A percentile compares a stretch with the other conserved stretches of the same genome.
Conservation (phyloP, 352 stramenopile genomes). For the Phytophthora sp. region DNA sequence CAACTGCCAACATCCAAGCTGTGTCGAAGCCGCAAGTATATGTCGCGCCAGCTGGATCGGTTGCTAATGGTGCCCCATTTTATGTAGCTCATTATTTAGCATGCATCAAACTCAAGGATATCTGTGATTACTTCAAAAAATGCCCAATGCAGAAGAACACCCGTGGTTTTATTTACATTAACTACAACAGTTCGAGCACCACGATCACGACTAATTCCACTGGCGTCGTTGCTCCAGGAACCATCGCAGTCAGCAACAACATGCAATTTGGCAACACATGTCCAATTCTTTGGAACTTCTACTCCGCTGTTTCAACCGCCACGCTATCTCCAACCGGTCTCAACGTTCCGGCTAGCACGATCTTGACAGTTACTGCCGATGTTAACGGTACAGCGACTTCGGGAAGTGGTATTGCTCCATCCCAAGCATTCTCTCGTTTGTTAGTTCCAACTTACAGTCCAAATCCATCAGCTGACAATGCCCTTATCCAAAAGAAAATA, state of each 20-base stretch:
- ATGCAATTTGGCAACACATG: constrained; percentile 14
- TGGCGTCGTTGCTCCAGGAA: not conserved
- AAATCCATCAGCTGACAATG: constrained; percentile 6
- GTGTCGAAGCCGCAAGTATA: not conserved
- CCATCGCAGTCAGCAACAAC: not conserved
- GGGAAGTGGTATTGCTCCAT: not conserved
- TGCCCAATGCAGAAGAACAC: constrained; percentile 14
- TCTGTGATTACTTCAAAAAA: too few species aligned
- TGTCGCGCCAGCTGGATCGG: not conserved
- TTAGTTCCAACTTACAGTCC: constrained; percentile 3
- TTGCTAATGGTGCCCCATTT: not conserved
- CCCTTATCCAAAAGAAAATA: constrained; percentile 13
- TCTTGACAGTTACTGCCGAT: not conserved
- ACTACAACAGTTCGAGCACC: not conserved
- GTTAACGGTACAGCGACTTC: not conserved
- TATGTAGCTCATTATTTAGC: constrained; percentile 13
- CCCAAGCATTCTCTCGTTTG: constrained; percentile 1
- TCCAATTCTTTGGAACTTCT: not conserved
- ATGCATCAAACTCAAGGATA: not conserved
- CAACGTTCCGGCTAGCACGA: not conserved
- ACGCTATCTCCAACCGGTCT: not conserved
- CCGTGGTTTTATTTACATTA: not conserved
- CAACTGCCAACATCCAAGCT: constrained; percentile 1
- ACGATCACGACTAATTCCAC: not conserved
- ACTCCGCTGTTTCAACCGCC: not conserved